These are phyloP conservation scores for Nidularia sp. DNA, from an alignment of 768 basidiomycete genomes.

Conservation along the genomic window DNA sequence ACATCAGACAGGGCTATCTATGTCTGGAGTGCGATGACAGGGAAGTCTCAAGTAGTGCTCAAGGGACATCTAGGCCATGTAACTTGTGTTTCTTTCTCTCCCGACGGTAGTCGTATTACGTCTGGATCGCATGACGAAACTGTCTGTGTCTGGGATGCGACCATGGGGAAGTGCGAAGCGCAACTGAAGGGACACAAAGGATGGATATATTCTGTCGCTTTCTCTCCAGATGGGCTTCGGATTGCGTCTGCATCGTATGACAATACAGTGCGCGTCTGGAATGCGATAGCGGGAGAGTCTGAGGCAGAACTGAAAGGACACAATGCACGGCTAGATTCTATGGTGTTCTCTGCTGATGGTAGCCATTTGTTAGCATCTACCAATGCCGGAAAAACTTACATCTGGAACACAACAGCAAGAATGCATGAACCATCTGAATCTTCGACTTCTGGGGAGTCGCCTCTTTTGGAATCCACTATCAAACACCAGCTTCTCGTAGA, in stretches of 20 bases:
- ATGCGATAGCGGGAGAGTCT: neutral
- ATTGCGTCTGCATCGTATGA: neutral
- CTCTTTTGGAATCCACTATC: too few relatives aligned
- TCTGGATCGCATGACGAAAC: neutral
- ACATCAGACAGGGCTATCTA: neutral
- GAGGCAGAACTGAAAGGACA: neutral
- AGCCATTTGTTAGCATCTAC: neutral
- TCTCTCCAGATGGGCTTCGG: neutral
- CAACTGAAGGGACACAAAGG: neutral
- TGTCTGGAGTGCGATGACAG: neutral
- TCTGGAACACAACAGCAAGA: neutral
- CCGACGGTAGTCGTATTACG: neutral
- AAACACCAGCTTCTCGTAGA: too few relatives aligned
- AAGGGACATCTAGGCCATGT: neutral
- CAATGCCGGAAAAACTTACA: neutral
- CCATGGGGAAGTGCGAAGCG: conserved; percentile 4
- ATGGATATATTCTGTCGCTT: neutral
- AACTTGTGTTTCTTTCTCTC: neutral
- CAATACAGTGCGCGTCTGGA: neutral
- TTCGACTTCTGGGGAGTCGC: too few relatives aligned
- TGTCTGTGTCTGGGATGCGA: neutral
- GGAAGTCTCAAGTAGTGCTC: neutral
- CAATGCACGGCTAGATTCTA: neutral
- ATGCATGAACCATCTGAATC: neutral
- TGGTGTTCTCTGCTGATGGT: neutral